Percentiles rank a stretch among this genome's conserved stretches.
Conservation (phyloP, 1,139 yeast species). For the Tardiomyces digboiensis region DNA sequence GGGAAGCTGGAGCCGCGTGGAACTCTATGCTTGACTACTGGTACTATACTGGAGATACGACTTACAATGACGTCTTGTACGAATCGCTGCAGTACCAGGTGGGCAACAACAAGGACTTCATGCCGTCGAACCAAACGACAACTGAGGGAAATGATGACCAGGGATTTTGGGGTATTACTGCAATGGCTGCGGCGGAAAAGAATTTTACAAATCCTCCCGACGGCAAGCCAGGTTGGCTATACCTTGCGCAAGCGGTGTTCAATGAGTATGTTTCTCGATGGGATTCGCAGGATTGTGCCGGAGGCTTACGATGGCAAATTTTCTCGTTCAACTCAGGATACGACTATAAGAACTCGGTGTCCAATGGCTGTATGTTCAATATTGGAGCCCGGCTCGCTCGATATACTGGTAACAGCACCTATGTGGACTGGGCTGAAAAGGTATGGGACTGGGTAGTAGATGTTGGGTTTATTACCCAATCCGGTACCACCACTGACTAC, state of each 20-base stretch:
- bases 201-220: conserved; percentile 63
- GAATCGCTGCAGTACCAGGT: conserved; percentile 62
- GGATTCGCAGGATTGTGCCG: conserved; percentile 64
- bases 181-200: conserved; percentile 79
- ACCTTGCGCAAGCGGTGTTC: conserved; percentile 65
- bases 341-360: conserved; percentile 79
- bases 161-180: conserved; percentile 91
- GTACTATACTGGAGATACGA: conserved; percentile 59
- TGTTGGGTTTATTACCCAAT: conserved; percentile 44
- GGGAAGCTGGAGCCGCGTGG: conserved; percentile 98
- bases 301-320: conserved; percentile 94
- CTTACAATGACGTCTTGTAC: conserved; percentile 48
- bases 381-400: conserved; percentile 79
- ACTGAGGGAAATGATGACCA: conserved; percentile 96
- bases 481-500: conserved; percentile 32
- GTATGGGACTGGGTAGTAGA: conserved; percentile 77
- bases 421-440: conserved; percentile 66
- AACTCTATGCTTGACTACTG: conserved; percentile 73
- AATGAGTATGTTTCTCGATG: conserved; percentile 83
- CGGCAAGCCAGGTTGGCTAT: conserved; percentile 55
- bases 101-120: conserved; percentile 64
- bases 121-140: conserved; percentile 87
- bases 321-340: conserved; percentile 90
- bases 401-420: conserved; percentile 58
- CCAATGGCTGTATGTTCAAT: conserved; percentile 82